Conservation (phyloP, 2,329 filamentous ascomycete species). For the Cordyceps sp. region DNA sequence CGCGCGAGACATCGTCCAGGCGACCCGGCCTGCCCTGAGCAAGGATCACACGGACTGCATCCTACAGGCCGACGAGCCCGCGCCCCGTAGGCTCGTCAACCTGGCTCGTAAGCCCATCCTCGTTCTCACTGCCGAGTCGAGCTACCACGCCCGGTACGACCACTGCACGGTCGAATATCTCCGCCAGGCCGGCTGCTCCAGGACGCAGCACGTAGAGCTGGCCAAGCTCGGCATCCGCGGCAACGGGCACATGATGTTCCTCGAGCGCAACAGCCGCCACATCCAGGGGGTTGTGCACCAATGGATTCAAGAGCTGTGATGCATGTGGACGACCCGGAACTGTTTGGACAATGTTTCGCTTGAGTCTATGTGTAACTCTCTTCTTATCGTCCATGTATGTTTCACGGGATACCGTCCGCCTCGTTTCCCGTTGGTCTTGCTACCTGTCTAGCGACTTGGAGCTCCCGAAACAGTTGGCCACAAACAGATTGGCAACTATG, state of each 20-base stretch:
- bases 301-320: conserved; percentile 6
- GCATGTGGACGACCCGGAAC: background rate
- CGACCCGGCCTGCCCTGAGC: conserved; percentile 9
- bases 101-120: conserved; percentile 6
- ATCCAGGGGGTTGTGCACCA: conserved; percentile 12
- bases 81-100: conserved; percentile 5
- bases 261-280: conserved; percentile 28
- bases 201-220: conserved; percentile 18
- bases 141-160: conserved; percentile 28
- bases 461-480: too few species aligned
- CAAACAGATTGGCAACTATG: too few species aligned
- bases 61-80: conserved; percentile 14
- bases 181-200: conserved; percentile 22
- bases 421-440: too few species aligned
- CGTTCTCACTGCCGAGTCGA: conserved; percentile 20
- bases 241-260: conserved; percentile 30
- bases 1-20: conserved; percentile 14
- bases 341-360: too few species aligned
- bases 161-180: conserved; percentile 23
- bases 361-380: too few species aligned
- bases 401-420: too few species aligned
- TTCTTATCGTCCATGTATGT: too few species aligned
- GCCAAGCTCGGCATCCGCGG: conserved; percentile 21
- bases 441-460: too few species aligned
- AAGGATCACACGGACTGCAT: conserved; percentile 11